A percentile compares a stretch with the other conserved stretches of the same genome.
Evolutionary conservation across 352 stramenopile genomes (phyloP).

Genomic region (Lagenidium giganteum): DNA sequence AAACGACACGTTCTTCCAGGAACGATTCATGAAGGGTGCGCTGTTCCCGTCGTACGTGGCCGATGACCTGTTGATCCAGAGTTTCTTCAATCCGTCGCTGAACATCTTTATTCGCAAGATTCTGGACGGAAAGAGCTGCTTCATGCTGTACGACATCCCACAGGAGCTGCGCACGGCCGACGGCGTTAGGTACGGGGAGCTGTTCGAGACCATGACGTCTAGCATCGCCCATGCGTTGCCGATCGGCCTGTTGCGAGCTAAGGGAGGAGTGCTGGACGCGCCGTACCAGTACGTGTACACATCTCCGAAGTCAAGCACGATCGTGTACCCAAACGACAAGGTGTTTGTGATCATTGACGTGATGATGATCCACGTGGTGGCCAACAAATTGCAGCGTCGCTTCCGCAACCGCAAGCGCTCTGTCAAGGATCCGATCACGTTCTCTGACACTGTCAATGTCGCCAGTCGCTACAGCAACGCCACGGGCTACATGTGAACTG

Average conservation of each 20-base stretch:
- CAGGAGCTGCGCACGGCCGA: constrained; percentile 48
- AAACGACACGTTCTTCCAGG: constrained; percentile 82
- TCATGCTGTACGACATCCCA: constrained; percentile 77
- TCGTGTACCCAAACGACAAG: constrained; percentile 70
- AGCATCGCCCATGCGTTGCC: constrained; percentile 66
- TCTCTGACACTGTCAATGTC: constrained; percentile 6
- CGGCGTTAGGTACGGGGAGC: constrained; percentile 72
- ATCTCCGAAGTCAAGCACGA: constrained; percentile 46
- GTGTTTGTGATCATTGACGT: constrained; percentile 82
- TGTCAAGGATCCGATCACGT: background rate
- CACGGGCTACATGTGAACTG: too few species aligned
- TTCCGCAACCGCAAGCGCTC: constrained; percentile 39
- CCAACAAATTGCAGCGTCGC: constrained; percentile 68
- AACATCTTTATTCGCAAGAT: constrained; percentile 82
- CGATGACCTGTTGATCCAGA: constrained; percentile 81
- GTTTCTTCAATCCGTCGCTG: constrained; percentile 84
- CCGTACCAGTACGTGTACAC: constrained; percentile 83
- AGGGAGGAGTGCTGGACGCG: constrained; percentile 35
- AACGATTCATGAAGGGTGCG: constrained; percentile 78
- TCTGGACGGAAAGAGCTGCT: constrained; percentile 80
- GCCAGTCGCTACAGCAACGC: too few species aligned
- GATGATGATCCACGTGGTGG: constrained; percentile 58
- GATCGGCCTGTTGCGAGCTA: constrained; percentile 64
- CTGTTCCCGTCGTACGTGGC: constrained; percentile 78
- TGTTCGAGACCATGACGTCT: constrained; percentile 77